A percentile compares a stretch with the other conserved stretches of the same genome.
Conservation (phyloP, 2,329 filamentous ascomycete species). For the Celoporthe dispersa region DNA sequence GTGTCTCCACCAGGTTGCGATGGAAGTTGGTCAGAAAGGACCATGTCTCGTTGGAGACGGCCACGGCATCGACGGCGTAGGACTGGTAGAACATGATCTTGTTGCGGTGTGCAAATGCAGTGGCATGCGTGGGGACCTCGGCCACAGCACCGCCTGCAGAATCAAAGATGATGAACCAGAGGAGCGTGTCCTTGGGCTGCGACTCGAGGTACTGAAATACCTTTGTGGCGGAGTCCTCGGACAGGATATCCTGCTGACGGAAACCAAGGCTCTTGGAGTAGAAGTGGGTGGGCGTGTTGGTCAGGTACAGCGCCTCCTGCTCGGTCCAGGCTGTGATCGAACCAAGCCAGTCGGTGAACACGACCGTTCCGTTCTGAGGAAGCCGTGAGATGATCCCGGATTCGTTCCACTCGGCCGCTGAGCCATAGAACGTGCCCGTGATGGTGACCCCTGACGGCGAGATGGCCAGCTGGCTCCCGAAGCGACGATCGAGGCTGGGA, state of each 20-base stretch:
- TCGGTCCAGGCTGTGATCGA: slow-evolving; percentile 59
- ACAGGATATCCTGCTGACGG: slow-evolving; percentile 51
- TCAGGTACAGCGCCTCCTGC: slow-evolving; percentile 51
- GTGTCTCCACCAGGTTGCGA: slow-evolving; percentile 41
- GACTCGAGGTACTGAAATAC: slow-evolving; percentile 60
- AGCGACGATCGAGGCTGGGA: slow-evolving; percentile 59
- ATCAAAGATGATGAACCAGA: slow-evolving; percentile 68
- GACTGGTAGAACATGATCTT: slow-evolving; percentile 67
- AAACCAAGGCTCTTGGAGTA: slow-evolving; percentile 63
- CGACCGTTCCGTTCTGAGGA: slow-evolving; percentile 48
- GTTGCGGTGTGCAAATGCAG: slow-evolving; percentile 67
- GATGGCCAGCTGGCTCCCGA: slow-evolving; percentile 60
- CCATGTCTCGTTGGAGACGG: slow-evolving; percentile 50
- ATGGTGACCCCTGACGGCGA: slow-evolving; percentile 59
- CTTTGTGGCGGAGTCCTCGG: slow-evolving; percentile 47
- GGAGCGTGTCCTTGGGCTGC: slow-evolving; percentile 52
- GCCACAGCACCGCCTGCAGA: slow-evolving; percentile 63
- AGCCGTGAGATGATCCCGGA: slow-evolving; percentile 54
- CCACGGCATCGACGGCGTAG: slow-evolving; percentile 58
- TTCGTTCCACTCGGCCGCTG: slow-evolving; percentile 57
- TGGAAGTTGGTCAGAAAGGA: slow-evolving; percentile 59
- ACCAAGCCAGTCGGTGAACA: slow-evolving; percentile 66
- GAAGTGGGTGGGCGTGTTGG: slow-evolving; percentile 55
- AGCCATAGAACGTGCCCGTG: slow-evolving; percentile 65
- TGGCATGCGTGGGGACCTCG: slow-evolving; percentile 59